A percentile compares a stretch with the other conserved stretches of the same genome.
phyloP scores from a whole-genome alignment of 352 stramenopile species.

The Aphanomyces stellatus region DNA sequence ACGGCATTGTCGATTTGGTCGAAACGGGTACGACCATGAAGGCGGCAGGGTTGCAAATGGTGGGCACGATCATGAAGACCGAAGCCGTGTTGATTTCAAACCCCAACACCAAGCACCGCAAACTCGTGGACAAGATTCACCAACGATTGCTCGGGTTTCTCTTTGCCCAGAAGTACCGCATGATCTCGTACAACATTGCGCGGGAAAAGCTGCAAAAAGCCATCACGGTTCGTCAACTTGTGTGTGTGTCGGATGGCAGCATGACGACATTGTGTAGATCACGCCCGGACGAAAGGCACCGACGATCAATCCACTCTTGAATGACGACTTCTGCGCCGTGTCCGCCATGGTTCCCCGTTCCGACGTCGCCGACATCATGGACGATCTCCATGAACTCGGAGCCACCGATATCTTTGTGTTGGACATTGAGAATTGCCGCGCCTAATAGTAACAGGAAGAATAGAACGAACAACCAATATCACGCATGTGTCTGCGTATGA shows the following conservation, averaged over 20 bases:
- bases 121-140: conserved; percentile 76
- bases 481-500: too few relatives aligned
- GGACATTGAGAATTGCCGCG: conserved; percentile 92
- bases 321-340: conserved; percentile 78
- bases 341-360: conserved; percentile 89
- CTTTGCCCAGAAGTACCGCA: conserved; percentile 95
- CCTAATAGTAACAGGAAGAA: conserved; percentile 24
- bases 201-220: conserved; percentile 82
- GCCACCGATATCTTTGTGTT: conserved; percentile 97
- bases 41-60: conserved; percentile 92
- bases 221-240: conserved; percentile 25
- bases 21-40: conserved; percentile 99
- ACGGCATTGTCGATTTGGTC: conserved; percentile 98
- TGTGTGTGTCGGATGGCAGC: not conserved
- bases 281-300: conserved; percentile 92
- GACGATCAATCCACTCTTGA: conserved; percentile 88
- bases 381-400: conserved; percentile 91
- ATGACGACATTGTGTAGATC: conserved; percentile 36
- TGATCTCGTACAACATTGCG: conserved; percentile 97
- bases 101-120: conserved; percentile 56
- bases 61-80: conserved; percentile 89
- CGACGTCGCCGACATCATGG: conserved; percentile 91
- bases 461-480: not conserved
- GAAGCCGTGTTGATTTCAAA: conserved; percentile 91
- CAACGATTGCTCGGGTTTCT: conserved; percentile 95